Evolutionary conservation across 208 protist genomes (phyloP), one percentile per base, ranked within the genome.

Genomic region (Leishmania guyanensis): DNA sequence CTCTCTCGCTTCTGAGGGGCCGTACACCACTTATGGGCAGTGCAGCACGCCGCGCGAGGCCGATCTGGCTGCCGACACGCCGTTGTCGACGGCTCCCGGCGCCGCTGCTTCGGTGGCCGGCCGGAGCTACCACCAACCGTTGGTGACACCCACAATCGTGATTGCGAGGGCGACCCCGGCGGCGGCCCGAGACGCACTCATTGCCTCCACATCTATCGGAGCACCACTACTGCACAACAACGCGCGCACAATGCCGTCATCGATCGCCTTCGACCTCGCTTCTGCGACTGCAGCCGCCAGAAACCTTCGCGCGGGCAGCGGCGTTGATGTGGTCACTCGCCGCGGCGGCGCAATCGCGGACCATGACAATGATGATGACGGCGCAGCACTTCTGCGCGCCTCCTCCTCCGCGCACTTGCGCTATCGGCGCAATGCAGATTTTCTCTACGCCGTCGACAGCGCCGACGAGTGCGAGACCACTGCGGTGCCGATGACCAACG

Each of bases 391-490:
- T 10, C 33, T 54, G 72, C 51, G 39, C 26, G 58, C 75, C 54
- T 68, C 75, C 65, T 39, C 74, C 33, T 54, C 69, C 6, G 81
- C 77, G 0, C 73, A 75, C 29, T 33, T 85, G 53, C 72, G 29
- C 29, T 85, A 85, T 66, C 71, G 43, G 17, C 76, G 70, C 5
- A 69, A 85, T 56, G 60, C 58, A 9, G 77, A 85, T 48, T 85
- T 85, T 64, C 77, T 85, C 9, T 81, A 75, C 58, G 56, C 76
- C 26, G 82, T 85, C 16, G 82, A 81, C 36, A 71, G 39, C 6
- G 74, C 53, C 12, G 75, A 80, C 46, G 33, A 17, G 66, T 46
- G 29, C 50, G 66, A 64, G 66, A 5, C 71, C n/a, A 65, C 22
- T 16, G 74, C 54, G 54, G 29, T 8, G 26, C 50, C n/a, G 10